These are phyloP conservation scores for Avena atlantica DNA, from an alignment of 176 grass and related monocot genomes.

Conservation along the genomic window DNA sequence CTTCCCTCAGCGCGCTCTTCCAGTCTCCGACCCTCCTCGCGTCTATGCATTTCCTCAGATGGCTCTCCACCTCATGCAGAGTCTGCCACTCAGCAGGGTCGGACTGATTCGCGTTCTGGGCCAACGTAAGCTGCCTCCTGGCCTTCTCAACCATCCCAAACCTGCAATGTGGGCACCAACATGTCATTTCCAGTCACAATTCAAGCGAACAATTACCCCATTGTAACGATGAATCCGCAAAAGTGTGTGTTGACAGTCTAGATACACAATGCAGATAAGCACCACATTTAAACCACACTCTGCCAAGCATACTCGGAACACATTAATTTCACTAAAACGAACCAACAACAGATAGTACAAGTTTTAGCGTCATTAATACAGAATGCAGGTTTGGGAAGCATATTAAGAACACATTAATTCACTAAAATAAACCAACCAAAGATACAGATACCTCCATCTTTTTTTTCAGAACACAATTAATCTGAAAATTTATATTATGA, in stretches of 20 bases:
- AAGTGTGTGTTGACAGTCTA: not conserved
- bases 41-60: slow-evolving; percentile 56
- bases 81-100: slow-evolving; percentile 53
- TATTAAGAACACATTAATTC: slow-evolving; percentile 27
- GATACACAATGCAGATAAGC: slow-evolving; percentile 25
- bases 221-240: not conserved
- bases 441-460: slow-evolving; percentile 18
- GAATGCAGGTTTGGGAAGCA: slow-evolving; percentile 16
- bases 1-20: slow-evolving; percentile 58
- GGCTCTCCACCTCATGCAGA: slow-evolving; percentile 63
- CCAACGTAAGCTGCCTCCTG: slow-evolving; percentile 49
- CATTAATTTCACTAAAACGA: slow-evolving; percentile 17
- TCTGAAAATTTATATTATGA: not conserved
- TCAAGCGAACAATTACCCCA: not conserved
- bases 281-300: slow-evolving; percentile 7
- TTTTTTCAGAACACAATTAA: not conserved
- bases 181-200: slow-evolving; percentile 31
- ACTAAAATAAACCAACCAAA: slow-evolving; percentile 34
- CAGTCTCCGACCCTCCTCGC: slow-evolving; percentile 61
- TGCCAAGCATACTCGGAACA: slow-evolving; percentile 18
- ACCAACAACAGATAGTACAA: slow-evolving; percentile 24
- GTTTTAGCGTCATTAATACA: slow-evolving; percentile 18
- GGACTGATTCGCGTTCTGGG: slow-evolving; percentile 35
- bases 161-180: slow-evolving; percentile 44
- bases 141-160: slow-evolving; percentile 66